These are phyloP conservation scores for Eragrostis nindensis DNA, from an alignment of 176 grass and related monocot species.

Conservation along the genomic window DNA sequence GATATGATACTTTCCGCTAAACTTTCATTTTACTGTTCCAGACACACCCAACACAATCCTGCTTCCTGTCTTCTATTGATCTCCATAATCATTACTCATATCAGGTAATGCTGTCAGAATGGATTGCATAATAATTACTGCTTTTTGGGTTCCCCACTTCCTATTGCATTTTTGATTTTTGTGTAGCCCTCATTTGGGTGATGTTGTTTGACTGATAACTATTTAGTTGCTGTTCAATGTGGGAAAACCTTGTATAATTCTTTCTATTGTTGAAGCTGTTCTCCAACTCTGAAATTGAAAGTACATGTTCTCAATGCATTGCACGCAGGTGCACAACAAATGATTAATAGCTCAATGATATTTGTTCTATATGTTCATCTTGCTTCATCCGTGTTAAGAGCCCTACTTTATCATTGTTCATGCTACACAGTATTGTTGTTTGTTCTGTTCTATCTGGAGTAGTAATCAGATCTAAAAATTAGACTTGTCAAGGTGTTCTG, in stretches of 20 bases:
- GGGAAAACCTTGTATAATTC: not conserved
- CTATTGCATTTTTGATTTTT: conserved; percentile 11
- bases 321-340: not conserved
- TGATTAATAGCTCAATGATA: conserved; percentile 12
- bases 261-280: conserved; percentile 13
- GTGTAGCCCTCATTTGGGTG: conserved; percentile 19
- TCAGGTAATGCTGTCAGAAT: conserved; percentile 70
- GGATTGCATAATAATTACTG: conserved; percentile 31
- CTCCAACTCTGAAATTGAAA: conserved; percentile 28
- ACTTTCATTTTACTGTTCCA: conserved; percentile 49
- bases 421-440: not conserved
- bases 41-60: conserved; percentile 98
- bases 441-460: conserved; percentile 26
- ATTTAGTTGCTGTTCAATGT: not conserved
- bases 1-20: not conserved
- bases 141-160: not conserved
- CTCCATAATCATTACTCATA: conserved; percentile 99
- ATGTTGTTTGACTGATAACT: conserved; percentile 31
- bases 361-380: conserved; percentile 24
- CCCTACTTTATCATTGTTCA: not conserved
- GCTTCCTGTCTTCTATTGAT: conserved; percentile 99
- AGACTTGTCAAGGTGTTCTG: not conserved
- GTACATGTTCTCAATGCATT: conserved; percentile 27
- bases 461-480: conserved; percentile 28
- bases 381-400: conserved; percentile 2